Evolutionary conservation across 805 yeast genomes (phyloP).

Genomic region (Candida railenensis): DNA sequence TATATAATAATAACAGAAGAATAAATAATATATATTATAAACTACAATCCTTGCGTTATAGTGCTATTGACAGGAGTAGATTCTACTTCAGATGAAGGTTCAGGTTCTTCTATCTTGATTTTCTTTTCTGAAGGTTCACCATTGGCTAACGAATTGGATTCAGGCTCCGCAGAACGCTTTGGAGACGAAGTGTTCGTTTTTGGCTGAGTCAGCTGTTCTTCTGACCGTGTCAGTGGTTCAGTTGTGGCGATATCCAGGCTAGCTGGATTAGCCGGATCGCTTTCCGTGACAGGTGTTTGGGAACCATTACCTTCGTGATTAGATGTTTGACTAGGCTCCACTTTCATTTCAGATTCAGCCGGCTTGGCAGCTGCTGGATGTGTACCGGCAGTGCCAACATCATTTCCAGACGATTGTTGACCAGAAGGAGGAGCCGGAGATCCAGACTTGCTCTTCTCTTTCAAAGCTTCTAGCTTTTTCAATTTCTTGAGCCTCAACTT

Average conservation of each 20-base stretch:
- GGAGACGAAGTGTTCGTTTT: too few relatives aligned
- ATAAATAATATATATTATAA: neutral
- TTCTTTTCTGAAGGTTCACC: neutral
- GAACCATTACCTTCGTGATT: too few relatives aligned
- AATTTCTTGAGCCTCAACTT: slow-evolving; percentile 14
- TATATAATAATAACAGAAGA: neutral
- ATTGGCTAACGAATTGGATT: too few relatives aligned
- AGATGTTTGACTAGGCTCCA: too few relatives aligned
- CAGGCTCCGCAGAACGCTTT: too few relatives aligned
- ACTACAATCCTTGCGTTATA: neutral
- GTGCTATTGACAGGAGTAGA: neutral
- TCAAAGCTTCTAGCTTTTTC: slow-evolving; percentile 7
- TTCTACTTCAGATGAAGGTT: neutral
- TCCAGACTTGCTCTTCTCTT: neutral
- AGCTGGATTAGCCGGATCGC: neutral
- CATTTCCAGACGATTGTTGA: neutral
- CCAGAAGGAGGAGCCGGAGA: neutral
- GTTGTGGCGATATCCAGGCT: neutral
- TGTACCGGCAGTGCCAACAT: neutral
- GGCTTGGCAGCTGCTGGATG: too few relatives aligned
- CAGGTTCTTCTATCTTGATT: neutral
- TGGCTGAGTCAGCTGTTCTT: too few relatives aligned
- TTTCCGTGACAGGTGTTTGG: too few relatives aligned
- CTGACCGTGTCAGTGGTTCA: neutral
- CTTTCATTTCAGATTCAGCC: too few relatives aligned